These are phyloP conservation scores for Quercus phellos DNA, from an alignment of 331 rosid species.

Conservation along the genomic window DNA sequence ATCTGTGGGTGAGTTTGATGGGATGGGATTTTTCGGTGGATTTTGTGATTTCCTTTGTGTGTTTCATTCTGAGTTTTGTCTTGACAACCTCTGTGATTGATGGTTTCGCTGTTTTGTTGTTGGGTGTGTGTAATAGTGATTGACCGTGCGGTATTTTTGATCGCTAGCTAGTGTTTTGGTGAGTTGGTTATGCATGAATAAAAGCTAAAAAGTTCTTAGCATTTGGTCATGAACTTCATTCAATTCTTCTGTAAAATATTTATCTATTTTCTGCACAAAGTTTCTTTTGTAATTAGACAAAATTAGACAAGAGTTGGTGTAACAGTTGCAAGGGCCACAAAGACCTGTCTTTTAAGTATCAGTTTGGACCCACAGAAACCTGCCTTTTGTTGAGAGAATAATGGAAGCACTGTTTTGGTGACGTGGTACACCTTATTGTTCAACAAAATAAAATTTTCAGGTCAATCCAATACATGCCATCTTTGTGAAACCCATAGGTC, in stretches of 20 bases:
- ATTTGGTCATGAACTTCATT: too few species aligned
- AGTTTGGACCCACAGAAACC: slow-evolving; percentile 36
- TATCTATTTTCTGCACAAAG: too few species aligned
- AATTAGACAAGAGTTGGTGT: slow-evolving; percentile 42
- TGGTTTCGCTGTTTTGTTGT: too few species aligned
- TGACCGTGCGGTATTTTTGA: slow-evolving; percentile 19
- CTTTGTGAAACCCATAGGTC: slow-evolving; percentile 5
- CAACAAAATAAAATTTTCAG: slow-evolving; percentile 24
- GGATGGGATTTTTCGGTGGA: too few species aligned
- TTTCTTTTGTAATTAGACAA: slow-evolving; percentile 9
- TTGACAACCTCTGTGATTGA: too few species aligned
- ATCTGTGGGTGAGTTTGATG: too few species aligned
- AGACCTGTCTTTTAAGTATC: slow-evolving; percentile 33
- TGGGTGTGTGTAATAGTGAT: too few species aligned
- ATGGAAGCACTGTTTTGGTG: slow-evolving; percentile 9
- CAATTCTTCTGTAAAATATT: too few species aligned
- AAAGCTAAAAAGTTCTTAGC: too few species aligned
- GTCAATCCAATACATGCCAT: slow-evolving; percentile 30
- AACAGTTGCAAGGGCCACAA: slow-evolving; percentile 44
- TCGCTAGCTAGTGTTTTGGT: background rate
- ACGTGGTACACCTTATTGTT: slow-evolving; percentile 34
- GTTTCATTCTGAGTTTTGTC: too few species aligned
- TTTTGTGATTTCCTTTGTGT: too few species aligned
- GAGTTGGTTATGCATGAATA: too few species aligned
- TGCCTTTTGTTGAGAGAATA: slow-evolving; percentile 18